These are phyloP conservation scores for Zasmidium angulare DNA, from an alignment of 2,329 filamentous ascomycete species.

Conservation along the genomic window DNA sequence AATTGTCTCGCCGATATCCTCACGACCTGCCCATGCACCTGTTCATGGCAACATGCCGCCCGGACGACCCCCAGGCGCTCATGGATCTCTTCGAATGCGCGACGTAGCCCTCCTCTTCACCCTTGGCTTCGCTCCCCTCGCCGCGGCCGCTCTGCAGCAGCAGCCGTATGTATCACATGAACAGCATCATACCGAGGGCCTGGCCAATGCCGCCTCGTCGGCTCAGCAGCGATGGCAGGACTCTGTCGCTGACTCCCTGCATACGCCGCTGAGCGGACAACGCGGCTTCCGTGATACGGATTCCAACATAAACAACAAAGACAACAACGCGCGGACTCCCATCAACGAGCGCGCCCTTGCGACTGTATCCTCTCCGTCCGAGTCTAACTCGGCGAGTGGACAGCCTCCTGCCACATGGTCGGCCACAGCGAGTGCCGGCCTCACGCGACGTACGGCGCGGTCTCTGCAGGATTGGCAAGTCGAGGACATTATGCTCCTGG, in stretches of 20 bases:
- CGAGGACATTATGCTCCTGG: slow-evolving; percentile 99
- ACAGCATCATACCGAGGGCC: slow-evolving; percentile 17
- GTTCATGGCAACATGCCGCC: slow-evolving; percentile 33
- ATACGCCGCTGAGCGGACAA: slow-evolving; percentile 28
- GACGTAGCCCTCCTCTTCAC: slow-evolving; percentile 25
- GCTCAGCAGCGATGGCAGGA: slow-evolving; percentile 17
- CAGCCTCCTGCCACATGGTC: slow-evolving; percentile 67
- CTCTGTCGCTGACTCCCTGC: slow-evolving; percentile 26
- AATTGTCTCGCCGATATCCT: not conserved
- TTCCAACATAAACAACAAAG: slow-evolving; percentile 16
- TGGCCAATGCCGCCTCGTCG: slow-evolving; percentile 23
- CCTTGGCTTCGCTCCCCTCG: slow-evolving; percentile 31
- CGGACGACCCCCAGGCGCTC: slow-evolving; percentile 30
- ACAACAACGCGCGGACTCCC: slow-evolving; percentile 29
- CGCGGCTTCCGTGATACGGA: slow-evolving; percentile 29
- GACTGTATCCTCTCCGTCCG: slow-evolving; percentile 88
- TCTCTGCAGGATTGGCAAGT: slow-evolving; percentile 99
- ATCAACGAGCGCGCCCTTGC: slow-evolving; percentile 69
- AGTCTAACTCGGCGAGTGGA: slow-evolving; percentile 67
- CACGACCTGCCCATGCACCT: not conserved
- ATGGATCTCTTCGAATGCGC: slow-evolving; percentile 25
- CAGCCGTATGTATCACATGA: slow-evolving; percentile 25
- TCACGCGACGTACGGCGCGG: slow-evolving; percentile 87
- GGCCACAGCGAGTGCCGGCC: slow-evolving; percentile 54
- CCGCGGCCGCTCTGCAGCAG: slow-evolving; percentile 41